A percentile compares a stretch with the other conserved stretches of the same genome.
Conservation (phyloP, 2,329 filamentous ascomycete genomes). For the Aspergillus pseudotamarii region DNA sequence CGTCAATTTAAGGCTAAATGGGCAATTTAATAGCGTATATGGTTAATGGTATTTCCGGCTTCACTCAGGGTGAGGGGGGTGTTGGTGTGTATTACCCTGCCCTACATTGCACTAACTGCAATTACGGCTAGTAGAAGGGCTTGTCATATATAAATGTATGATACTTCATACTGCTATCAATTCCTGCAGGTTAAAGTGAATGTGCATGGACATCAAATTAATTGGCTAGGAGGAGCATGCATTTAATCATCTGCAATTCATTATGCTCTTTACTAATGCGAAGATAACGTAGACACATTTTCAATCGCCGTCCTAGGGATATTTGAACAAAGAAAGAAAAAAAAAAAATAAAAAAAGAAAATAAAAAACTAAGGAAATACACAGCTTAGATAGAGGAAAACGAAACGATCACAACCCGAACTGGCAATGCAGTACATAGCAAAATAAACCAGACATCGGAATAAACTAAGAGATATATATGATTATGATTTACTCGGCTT, state of each 20-base stretch:
- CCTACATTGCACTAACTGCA: no score
- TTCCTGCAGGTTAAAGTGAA: background rate
- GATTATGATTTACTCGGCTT: background rate
- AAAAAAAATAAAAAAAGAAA: background rate
- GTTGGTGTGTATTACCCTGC: background rate
- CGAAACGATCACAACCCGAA: background rate
- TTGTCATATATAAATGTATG: background rate
- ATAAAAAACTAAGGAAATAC: background rate
- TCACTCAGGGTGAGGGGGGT: background rate
- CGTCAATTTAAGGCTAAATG: background rate
- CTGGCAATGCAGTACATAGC: background rate
- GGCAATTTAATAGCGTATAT: background rate
- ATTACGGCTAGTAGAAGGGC: no score
- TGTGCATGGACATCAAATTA: background rate
- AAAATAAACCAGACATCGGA: constrained; percentile 6
- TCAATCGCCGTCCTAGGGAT: constrained; percentile 1
- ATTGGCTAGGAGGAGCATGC: background rate
- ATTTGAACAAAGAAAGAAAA: background rate
- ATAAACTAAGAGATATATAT: constrained; percentile 12
- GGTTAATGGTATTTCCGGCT: background rate
- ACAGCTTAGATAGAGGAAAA: background rate
- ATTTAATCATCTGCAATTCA: background rate
- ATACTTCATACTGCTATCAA: background rate
- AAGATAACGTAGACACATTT: constrained; percentile 4
- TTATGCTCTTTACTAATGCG: background rate